A percentile compares a stretch with the other conserved stretches of the same genome.
phyloP scores from a whole-genome alignment of 2,329 filamentous ascomycete species.

The Gnomoniopsis sp. region DNA sequence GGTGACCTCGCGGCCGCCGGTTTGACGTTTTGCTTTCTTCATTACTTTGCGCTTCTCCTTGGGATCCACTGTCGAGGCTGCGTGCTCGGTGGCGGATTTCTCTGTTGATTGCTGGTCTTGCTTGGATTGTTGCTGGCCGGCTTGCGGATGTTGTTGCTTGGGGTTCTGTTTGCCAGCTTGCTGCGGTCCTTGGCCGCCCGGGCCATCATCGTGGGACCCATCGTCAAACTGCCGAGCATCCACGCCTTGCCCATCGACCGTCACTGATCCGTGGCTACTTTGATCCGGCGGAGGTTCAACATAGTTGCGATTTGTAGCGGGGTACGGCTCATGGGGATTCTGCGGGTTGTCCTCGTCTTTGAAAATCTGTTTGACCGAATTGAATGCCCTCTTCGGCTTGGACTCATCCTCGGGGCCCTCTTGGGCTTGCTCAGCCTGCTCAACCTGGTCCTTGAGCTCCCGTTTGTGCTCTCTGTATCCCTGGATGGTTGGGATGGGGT shows the following conservation, averaged over 20 bases:
- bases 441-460: conserved; percentile 38
- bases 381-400: conserved; percentile 31
- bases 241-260: background rate
- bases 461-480: conserved; percentile 44
- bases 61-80: conserved; percentile 36
- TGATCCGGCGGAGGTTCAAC: conserved; percentile 1
- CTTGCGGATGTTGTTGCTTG: conserved; percentile 9
- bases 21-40: conserved; percentile 41
- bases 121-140: conserved; percentile 15
- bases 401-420: conserved; percentile 32
- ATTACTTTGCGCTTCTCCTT: conserved; percentile 46
- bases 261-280: background rate
- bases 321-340: conserved; percentile 32
- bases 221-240: background rate
- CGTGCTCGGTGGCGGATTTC: conserved; percentile 33
- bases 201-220: background rate
- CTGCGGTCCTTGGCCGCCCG: background rate
- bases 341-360: conserved; percentile 29
- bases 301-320: conserved; percentile 32
- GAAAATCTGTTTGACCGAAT: conserved; percentile 34
- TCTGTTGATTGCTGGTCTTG: conserved; percentile 20
- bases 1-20: conserved; percentile 60
- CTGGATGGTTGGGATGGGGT: conserved; percentile 47
- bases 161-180: background rate
- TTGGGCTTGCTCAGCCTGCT: conserved; percentile 25